These are phyloP conservation scores for Aspergillus campestris DNA, from an alignment of 495 filamentous ascomycete genomes.

Conservation along the genomic window DNA sequence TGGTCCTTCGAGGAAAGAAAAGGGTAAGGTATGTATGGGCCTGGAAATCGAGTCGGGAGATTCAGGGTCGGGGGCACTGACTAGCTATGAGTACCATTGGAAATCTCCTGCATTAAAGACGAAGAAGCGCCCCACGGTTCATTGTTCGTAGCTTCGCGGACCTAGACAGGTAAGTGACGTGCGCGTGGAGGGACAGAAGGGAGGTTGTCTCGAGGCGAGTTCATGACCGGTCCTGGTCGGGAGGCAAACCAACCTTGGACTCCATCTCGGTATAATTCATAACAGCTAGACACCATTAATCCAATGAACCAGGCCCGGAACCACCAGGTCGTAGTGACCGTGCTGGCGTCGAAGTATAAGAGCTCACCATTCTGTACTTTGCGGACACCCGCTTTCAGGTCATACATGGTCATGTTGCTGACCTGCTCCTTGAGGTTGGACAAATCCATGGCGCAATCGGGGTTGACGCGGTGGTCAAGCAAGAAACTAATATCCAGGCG, in stretches of 20 bases:
- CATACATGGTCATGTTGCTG: constrained; percentile 90
- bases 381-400: constrained; percentile 92
- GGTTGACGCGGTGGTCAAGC: background rate
- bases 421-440: constrained; percentile 78
- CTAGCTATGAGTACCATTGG: constrained; percentile 98
- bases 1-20: background rate
- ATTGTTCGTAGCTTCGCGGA: constrained; percentile 95
- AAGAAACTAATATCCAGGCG: constrained; percentile 4
- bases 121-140: constrained; percentile 95
- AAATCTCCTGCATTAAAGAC: constrained; percentile 91
- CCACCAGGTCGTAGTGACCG: no score
- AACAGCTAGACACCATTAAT: constrained; percentile 52
- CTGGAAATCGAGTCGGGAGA: background rate
- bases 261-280: constrained; percentile 99
- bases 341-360: no score
- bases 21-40: background rate
- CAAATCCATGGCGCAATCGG: constrained; percentile 64
- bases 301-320: no score
- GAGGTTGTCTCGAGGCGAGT: background rate
- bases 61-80: constrained; percentile 42
- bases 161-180: constrained; percentile 39
- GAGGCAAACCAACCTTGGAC: constrained; percentile 61
- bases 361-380: constrained; percentile 95
- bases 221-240: constrained; percentile 3
- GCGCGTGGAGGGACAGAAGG: background rate